Evolutionary conservation across 305 asterid species (phyloP).

Genomic region (Coffea humblotiana): DNA sequence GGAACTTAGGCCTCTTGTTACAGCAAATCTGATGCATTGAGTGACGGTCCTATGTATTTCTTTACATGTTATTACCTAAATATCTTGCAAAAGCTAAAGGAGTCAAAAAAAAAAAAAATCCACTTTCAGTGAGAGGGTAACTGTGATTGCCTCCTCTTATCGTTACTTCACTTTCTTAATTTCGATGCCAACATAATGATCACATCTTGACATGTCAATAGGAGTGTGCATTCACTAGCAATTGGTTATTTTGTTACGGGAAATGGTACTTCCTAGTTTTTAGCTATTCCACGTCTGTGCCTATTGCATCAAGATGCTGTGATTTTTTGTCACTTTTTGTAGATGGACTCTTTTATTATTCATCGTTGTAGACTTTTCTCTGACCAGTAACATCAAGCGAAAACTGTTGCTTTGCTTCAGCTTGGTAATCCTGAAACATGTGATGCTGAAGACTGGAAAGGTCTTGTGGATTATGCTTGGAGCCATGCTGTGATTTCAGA

Average conservation of each 20-base stretch:
- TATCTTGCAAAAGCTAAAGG: background rate
- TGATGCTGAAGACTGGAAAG: slow-evolving; percentile 90
- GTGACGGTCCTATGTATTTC: too few species aligned
- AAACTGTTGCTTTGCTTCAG: slow-evolving; percentile 29
- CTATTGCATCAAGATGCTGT: too few species aligned
- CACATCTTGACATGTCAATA: background rate
- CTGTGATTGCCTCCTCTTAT: background rate
- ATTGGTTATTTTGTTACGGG: background rate
- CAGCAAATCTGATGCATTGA: background rate
- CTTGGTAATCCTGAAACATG: slow-evolving; percentile 87
- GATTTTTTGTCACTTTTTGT: too few species aligned
- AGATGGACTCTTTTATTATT: background rate
- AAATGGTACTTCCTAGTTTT: too few species aligned
- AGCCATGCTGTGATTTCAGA: slow-evolving; percentile 96
- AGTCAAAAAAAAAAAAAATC: background rate
- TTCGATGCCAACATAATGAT: background rate
- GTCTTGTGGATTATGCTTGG: slow-evolving; percentile 95
- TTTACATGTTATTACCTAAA: background rate
- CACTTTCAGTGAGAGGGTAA: background rate
- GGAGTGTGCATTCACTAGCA: background rate
- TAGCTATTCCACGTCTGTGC: too few species aligned
- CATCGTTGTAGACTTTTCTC: background rate
- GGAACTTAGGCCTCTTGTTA: slow-evolving; percentile 1
- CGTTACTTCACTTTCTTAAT: background rate
- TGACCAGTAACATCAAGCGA: background rate